A percentile compares a stretch with the other conserved stretches of the same genome.
These are phyloP conservation scores for Alternaria conjuncta DNA, from an alignment of 2,329 filamentous ascomycete genomes.

Conservation along the genomic window DNA sequence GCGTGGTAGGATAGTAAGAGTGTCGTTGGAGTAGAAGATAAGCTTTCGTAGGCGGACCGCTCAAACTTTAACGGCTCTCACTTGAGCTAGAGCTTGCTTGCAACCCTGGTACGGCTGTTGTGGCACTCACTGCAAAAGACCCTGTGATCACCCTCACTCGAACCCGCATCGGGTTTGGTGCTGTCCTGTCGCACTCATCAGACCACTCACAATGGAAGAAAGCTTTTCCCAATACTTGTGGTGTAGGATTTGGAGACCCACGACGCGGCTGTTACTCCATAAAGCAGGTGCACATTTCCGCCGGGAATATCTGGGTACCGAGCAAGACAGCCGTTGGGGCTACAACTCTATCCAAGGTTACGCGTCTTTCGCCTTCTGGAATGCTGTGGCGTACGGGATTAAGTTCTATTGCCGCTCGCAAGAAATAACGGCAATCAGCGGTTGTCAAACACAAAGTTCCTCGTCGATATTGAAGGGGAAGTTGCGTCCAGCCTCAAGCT, in stretches of 20 bases:
- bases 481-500: constrained; percentile 9
- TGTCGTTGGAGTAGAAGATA: background rate
- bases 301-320: background rate
- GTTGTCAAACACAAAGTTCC: background rate
- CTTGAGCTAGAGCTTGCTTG: background rate
- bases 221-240: background rate
- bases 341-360: background rate
- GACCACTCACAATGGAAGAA: constrained; percentile 8
- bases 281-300: constrained; percentile 4
- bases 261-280: constrained; percentile 1
- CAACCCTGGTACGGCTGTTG: background rate
- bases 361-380: background rate
- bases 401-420: background rate
- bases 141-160: constrained; percentile 13
- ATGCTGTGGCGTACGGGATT: background rate
- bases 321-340: background rate
- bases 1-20: background rate
- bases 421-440: background rate
- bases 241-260: background rate
- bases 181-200: background rate
- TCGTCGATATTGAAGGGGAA: background rate
- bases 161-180: constrained; percentile 1
- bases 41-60: background rate
- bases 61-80: background rate
- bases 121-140: constrained; percentile 2